These are phyloP conservation scores for Coemansia sp. DNA, from an alignment of 371 early-diverging fungal species.

Conservation along the genomic window DNA sequence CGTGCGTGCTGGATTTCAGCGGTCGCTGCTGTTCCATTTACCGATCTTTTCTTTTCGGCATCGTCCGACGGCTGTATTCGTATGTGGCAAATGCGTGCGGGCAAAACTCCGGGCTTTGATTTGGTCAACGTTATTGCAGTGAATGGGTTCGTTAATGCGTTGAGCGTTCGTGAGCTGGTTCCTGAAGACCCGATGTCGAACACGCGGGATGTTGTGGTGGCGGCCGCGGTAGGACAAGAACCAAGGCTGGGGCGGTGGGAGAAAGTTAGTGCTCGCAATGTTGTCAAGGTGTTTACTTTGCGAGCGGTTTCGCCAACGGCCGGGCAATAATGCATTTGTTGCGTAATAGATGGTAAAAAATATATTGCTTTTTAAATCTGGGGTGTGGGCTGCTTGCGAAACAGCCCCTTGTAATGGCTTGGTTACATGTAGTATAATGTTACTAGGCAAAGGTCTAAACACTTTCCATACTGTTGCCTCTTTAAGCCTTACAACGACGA, in stretches of 20 bases:
- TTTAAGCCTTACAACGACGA: too few relatives aligned
- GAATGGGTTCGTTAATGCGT: slow-evolving; percentile 53
- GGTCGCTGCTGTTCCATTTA: slow-evolving; percentile 75
- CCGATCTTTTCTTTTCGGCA: slow-evolving; percentile 88
- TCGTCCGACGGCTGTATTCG: slow-evolving; percentile 88
- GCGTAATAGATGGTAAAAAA: not conserved
- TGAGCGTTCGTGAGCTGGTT: slow-evolving; percentile 30
- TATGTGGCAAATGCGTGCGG: slow-evolving; percentile 78
- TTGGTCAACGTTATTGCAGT: slow-evolving; percentile 62
- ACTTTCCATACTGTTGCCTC: too few relatives aligned
- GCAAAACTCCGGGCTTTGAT: slow-evolving; percentile 64
- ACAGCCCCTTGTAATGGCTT: too few relatives aligned
- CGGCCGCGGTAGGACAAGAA: slow-evolving; percentile 84
- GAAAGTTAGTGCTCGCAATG: slow-evolving; percentile 31
- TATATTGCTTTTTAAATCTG: not conserved
- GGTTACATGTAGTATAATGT: not conserved
- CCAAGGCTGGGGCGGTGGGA: slow-evolving; percentile 89
- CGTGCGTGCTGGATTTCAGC: slow-evolving; percentile 83
- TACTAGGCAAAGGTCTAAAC: too few relatives aligned
- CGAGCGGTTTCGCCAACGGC: not conserved
- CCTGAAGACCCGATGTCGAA: slow-evolving; percentile 59
- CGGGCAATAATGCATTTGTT: not conserved
- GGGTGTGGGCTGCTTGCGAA: too few relatives aligned
- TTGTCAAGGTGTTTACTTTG: slow-evolving; percentile 29
- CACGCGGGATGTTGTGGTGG: slow-evolving; percentile 61